Base-by-base conservation (phyloP, 352 stramenopile species). In the Phytophthora nicotianae region DNA sequence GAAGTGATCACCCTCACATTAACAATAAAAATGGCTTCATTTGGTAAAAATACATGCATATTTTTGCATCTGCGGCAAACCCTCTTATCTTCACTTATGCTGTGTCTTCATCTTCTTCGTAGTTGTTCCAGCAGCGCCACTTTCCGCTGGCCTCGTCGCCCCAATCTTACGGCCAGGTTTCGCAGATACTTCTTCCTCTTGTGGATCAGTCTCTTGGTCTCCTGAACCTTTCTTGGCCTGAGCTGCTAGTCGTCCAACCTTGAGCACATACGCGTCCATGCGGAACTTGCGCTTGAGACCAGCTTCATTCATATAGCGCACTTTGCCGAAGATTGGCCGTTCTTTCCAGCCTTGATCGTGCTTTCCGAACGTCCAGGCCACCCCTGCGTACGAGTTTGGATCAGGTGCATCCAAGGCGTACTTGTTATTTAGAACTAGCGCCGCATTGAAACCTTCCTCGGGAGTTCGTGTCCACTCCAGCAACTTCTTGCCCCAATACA, bases 401-500 rank as follows among this genome's bases (percentile, higher is more conserved):
- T 99, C 97, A 3, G 90, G 86, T 9, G 97, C 98, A 74, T 99
- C 98, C 27, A 99, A 83, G 0, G 91, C 89, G 73, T 99, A 99
- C 77, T 98, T 98, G 79, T 99, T 98, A 83, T 99, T 99, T 26
- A 99, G 90, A 23, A 97, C 95, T 29, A 98, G 83, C 11, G 93
- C 96, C 5, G 82, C 95, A n/a, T 83, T 60, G 21, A 99, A 93
- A 5, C 96, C 97, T 62, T 97, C 81, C 33, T 88, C 70, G 0
- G 97, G 97, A 9, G 85, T 87, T 19, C 73, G 49, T 1, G 97
- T 99, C 98, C 98, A 99, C 72, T 99, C 97, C 14, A 99, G 77
- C 49, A 99, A 97, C 73, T 99, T 99, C 78, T 98, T 98, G 37
- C 91, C 97, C 98, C 98, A 99, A 78, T 99, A 99, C 98, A 99